Conservation (phyloP, 106 monocot species). For the Apostasia ramifera region DNA sequence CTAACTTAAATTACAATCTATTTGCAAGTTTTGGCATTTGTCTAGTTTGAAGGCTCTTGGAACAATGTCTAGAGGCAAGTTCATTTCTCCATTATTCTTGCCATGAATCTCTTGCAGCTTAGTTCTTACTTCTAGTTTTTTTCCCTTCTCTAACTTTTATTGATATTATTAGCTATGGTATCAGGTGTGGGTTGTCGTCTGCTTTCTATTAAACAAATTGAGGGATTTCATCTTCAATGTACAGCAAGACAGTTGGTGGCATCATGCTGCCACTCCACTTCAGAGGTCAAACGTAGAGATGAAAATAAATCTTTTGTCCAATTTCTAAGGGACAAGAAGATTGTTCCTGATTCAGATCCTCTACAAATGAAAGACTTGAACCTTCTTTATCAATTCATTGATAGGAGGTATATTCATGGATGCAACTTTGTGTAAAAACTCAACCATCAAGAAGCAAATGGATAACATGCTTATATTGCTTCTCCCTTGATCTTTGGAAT, state of each 20-base stretch:
- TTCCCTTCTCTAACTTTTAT: background rate
- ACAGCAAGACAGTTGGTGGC: constrained; percentile 14
- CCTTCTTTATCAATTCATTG: constrained; percentile 67
- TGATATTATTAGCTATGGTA: constrained; percentile 8
- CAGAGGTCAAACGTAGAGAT: constrained; percentile 16
- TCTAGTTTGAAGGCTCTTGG: constrained; percentile 12
- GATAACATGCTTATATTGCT: background rate
- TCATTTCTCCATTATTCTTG: background rate
- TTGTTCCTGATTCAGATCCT: constrained; percentile 78
- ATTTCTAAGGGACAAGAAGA: constrained; percentile 58
- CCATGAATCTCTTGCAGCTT: too few species aligned
- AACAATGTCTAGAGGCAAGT: constrained; percentile 21
- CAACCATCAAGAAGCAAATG: constrained; percentile 2
- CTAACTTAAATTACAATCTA: background rate
- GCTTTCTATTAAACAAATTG: constrained; percentile 7
- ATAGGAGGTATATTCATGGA: constrained; percentile 43
- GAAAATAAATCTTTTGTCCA: constrained; percentile 24
- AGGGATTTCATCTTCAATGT: constrained; percentile 5
- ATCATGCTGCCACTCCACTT: constrained; percentile 19
- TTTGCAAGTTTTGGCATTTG: constrained; percentile 4
- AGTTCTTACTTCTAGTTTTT: background rate
- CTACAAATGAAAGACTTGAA: constrained; percentile 61
- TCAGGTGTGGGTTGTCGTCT: constrained; percentile 10
- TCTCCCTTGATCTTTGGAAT: constrained; percentile 4
- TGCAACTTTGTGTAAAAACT: background rate